A percentile compares a stretch with the other conserved stretches of the same genome.
Evolutionary conservation across 2,329 filamentous ascomycete genomes (phyloP).

Genomic region (Fusarium multiceps): DNA sequence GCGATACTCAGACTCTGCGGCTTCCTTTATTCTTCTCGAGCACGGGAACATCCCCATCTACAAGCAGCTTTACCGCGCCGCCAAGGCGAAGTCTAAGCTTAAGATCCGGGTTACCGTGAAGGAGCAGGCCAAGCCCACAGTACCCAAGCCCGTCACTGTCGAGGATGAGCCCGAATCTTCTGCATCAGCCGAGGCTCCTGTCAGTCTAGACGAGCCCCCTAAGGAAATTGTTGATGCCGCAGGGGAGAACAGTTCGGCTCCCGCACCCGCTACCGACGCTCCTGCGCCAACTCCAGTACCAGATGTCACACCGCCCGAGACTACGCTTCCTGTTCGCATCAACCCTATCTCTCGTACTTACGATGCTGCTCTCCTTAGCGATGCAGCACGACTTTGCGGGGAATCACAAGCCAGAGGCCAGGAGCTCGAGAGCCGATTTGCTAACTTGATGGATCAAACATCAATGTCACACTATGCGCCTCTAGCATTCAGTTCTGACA

Average conservation of each 20-base stretch:
- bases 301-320: conserved; percentile 30
- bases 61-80: conserved; percentile 95
- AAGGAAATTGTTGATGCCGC: conserved; percentile 29
- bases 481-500: not conserved
- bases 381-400: conserved; percentile 44
- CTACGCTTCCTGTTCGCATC: conserved; percentile 40
- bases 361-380: conserved; percentile 43
- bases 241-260: conserved; percentile 26
- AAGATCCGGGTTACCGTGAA: conserved; percentile 78
- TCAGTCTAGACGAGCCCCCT: conserved; percentile 28
- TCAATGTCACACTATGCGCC: conserved; percentile 17
- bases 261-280: conserved; percentile 34
- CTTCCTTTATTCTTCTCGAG: conserved; percentile 82
- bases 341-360: conserved; percentile 45
- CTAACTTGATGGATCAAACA: conserved; percentile 43
- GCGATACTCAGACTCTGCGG: conserved; percentile 94
- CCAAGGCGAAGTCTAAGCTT: conserved; percentile 98
- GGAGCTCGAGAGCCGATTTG: conserved; percentile 46
- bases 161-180: conserved; percentile 61
- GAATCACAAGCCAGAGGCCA: conserved; percentile 38
- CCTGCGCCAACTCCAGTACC: conserved; percentile 35
- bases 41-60: conserved; percentile 83
- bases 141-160: conserved; percentile 59
- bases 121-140: conserved; percentile 38
- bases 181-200: conserved; percentile 10